Evolutionary conservation across 495 filamentous ascomycete genomes (phyloP).

Genomic region (Hypoxylon subgilvum): DNA sequence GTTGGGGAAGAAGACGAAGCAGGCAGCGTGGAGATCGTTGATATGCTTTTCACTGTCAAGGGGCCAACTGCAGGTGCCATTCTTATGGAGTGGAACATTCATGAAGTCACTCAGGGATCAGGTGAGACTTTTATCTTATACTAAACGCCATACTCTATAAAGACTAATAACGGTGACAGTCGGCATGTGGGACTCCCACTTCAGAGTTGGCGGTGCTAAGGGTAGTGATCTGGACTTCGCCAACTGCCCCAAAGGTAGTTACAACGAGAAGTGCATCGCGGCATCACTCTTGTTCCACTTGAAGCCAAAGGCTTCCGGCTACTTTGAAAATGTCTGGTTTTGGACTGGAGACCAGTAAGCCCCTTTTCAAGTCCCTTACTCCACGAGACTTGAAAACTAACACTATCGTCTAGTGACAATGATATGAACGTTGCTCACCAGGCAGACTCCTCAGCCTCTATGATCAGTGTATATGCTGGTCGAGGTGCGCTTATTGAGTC

Average conservation of each 20-base stretch:
- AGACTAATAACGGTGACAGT: constrained; percentile 13
- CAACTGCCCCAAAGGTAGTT: constrained; percentile 52
- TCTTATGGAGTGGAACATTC: constrained; percentile 48
- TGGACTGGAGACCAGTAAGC: constrained; percentile 56
- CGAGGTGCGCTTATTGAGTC: no score
- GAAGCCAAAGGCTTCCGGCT: constrained; percentile 61
- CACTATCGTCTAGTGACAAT: no score
- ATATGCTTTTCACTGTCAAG: constrained; percentile 45
- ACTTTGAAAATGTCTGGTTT: constrained; percentile 74
- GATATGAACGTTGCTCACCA: no score
- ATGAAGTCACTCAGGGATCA: no score
- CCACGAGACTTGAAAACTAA: no score
- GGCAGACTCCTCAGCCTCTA: no score
- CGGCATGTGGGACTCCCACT: constrained; percentile 43
- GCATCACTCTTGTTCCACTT: constrained; percentile 71
- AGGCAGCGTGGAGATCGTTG: constrained; percentile 59
- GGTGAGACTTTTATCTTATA: no score
- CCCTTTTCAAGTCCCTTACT: no score
- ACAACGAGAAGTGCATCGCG: constrained; percentile 53
- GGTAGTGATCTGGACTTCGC: constrained; percentile 69
- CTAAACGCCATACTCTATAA: no score
- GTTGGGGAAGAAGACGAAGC: constrained; percentile 59
- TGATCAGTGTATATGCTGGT: no score
- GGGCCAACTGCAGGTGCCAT: constrained; percentile 43
- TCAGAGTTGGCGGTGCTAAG: constrained; percentile 56